Evolutionary conservation across 441 rosid species (phyloP), one percentile per base, ranked within the genome.

Genomic region (Capsella rubella): DNA sequence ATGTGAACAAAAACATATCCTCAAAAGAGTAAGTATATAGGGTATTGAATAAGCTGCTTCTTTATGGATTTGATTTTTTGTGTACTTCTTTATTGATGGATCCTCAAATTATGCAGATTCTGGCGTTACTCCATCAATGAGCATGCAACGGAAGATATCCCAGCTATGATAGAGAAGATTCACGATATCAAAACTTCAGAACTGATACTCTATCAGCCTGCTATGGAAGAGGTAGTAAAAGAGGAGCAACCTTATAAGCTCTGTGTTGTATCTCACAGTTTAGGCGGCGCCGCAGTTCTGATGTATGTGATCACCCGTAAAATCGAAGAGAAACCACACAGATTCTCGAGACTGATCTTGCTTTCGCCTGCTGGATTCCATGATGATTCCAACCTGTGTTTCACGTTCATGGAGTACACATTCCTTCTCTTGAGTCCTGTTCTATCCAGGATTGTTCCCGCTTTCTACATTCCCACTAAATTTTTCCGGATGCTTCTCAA

Each of bases 291-390:
- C 50, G 97, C 84, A 61, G 85, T 91, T 80, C 78, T 95, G 62
- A 92, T 89, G 92, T 86, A 92, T 67, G 76, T 89, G 34, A 65
- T 92, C 78, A 88, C 91, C 18, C 78, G 84, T 40, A 87, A 46
- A 25, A 83, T 90, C 13, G 87, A 92, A 76, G 89, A 85, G 87
- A 87, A 87, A 76, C 96, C 93, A 0, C 98, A 88, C 71, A 85
- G 96, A 64, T 83, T 92, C 43, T 88, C 95, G 6, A 88, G 95
- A 80, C 78, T 92, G 80, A 82, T 95, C 82, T 79, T 90, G 47
- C 74, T 95, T 53, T 92, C 99, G 0, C 98, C 98, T 43, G 99
- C 95, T 39, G 97, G 99, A 49, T 95, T 95, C 71, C 99, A 92
- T 50, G 87, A 89, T 4, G 92, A 95, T 56, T 89, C 96, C 43